Evolutionary conservation across 768 basidiomycete genomes (phyloP).

Genomic region (Sutorius australiensis): DNA sequence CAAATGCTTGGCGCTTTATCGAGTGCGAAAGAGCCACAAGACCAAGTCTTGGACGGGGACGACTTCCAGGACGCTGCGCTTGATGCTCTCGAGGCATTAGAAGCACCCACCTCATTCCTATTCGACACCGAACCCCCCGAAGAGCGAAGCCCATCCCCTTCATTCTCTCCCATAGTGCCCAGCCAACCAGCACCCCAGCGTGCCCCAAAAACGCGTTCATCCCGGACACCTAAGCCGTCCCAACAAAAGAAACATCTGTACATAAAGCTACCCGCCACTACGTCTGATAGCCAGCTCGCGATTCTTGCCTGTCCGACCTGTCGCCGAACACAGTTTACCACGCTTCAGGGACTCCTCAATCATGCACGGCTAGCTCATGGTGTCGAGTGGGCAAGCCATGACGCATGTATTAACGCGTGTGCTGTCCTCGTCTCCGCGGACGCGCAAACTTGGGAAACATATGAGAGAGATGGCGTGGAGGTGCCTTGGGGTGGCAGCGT

Average conservation of each 20-base stretch:
- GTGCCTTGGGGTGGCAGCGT: constrained; percentile 33
- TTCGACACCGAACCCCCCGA: constrained; percentile 27
- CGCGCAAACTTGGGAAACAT: constrained; percentile 32
- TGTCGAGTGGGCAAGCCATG: constrained; percentile 48
- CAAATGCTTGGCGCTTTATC: constrained; percentile 36
- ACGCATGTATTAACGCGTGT: constrained; percentile 46
- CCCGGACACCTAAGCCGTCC: constrained; percentile 26
- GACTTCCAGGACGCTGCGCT: constrained; percentile 40
- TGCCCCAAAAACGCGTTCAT: constrained; percentile 25
- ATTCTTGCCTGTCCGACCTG: constrained; percentile 43
- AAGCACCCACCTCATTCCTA: constrained; percentile 37
- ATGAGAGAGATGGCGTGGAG: constrained; percentile 39
- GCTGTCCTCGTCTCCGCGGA: constrained; percentile 36
- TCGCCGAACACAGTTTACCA: constrained; percentile 45
- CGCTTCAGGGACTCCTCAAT: constrained; percentile 49
- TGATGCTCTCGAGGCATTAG: constrained; percentile 40
- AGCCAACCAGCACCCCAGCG: constrained; percentile 15
- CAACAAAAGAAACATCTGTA: constrained; percentile 38
- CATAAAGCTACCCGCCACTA: constrained; percentile 33
- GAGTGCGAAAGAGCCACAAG: constrained; percentile 12
- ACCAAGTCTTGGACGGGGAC: constrained; percentile 22
- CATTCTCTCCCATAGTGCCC: constrained; percentile 15
- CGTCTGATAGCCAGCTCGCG: constrained; percentile 28
- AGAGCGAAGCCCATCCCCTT: constrained; percentile 22
- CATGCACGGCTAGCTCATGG: constrained; percentile 49